Percentiles rank a stretch among this genome's conserved stretches.
These are phyloP conservation scores for Colletotrichum somersetense DNA, from an alignment of 2,329 filamentous ascomycete genomes.

Conservation along the genomic window DNA sequence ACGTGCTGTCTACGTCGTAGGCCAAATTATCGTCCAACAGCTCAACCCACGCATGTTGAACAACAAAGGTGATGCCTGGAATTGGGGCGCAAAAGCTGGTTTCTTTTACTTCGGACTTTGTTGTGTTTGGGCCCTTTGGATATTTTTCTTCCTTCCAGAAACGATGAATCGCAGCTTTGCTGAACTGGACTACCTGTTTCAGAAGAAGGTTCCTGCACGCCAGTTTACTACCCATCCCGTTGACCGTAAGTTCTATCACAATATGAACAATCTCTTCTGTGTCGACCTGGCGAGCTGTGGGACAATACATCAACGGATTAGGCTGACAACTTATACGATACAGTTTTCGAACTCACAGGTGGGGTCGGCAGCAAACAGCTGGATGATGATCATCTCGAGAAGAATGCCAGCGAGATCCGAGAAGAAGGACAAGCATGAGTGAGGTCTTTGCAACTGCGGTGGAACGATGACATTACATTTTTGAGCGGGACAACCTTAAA, in stretches of 20 bases:
- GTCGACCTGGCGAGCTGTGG: background rate
- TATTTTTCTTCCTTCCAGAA: constrained; percentile 60
- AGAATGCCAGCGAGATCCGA: constrained; percentile 5
- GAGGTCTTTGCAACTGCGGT: background rate
- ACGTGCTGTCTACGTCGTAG: constrained; percentile 57
- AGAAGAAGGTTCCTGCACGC: constrained; percentile 50
- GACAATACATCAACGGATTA: no score
- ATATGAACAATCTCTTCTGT: no score
- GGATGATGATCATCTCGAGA: constrained; percentile 8
- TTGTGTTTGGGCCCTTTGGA: constrained; percentile 56
- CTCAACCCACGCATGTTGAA: constrained; percentile 55
- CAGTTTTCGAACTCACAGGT: constrained; percentile 39
- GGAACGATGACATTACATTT: background rate
- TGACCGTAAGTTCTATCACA: constrained; percentile 46
- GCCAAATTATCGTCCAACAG: constrained; percentile 55
- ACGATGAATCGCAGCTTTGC: constrained; percentile 59
- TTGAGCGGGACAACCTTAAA: no score
- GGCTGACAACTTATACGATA: constrained; percentile 3
- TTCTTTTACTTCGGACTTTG: constrained; percentile 55
- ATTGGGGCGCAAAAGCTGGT: constrained; percentile 55
- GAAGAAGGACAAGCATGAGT: constrained; percentile 2
- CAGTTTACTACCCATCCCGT: constrained; percentile 50
- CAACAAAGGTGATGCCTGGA: constrained; percentile 46
- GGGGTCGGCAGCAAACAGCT: constrained; percentile 8
- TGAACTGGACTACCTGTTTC: constrained; percentile 63